Percentiles rank a stretch among this genome's conserved stretches.
Evolutionary conservation across 352 stramenopile genomes (phyloP).

Genomic region (Phytophthora fragariaefolia): DNA sequence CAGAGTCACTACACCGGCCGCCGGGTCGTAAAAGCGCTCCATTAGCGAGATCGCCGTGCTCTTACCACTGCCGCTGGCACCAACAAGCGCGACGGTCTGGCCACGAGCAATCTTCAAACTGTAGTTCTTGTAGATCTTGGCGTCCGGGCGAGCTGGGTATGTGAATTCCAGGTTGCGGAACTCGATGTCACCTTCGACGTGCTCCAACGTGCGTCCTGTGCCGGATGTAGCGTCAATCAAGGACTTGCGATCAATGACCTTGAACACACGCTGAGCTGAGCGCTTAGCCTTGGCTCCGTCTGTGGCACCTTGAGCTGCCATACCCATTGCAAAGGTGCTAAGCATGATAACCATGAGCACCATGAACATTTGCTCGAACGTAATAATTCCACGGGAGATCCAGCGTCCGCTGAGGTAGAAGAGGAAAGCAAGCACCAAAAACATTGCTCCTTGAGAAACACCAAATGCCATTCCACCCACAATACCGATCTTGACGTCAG

Average conservation of each 20-base stretch:
- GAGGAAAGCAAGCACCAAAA: conserved; percentile 66
- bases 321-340: conserved; percentile 47
- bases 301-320: conserved; percentile 41
- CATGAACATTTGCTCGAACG: conserved; percentile 80
- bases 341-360: conserved; percentile 78
- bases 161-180: conserved; percentile 41
- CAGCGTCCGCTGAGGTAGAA: conserved; percentile 76
- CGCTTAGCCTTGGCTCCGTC: conserved; percentile 41
- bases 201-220: conserved; percentile 26
- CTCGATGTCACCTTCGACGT: conserved; percentile 44
- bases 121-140: conserved; percentile 51
- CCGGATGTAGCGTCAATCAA: conserved; percentile 38
- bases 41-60: conserved; percentile 46
- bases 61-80: conserved; percentile 43
- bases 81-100: conserved; percentile 46
- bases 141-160: conserved; percentile 45
- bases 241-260: conserved; percentile 44
- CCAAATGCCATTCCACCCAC: conserved; percentile 67
- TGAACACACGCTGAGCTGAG: conserved; percentile 43
- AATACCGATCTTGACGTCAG: conserved; percentile 56
- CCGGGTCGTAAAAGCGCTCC: conserved; percentile 44
- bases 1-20: conserved; percentile 36
- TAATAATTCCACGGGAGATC: conserved; percentile 57
- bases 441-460: conserved; percentile 75
- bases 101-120: conserved; percentile 39